Evolutionary conservation across 305 asterid genomes (phyloP).

Genomic region (Plantago rigida): DNA sequence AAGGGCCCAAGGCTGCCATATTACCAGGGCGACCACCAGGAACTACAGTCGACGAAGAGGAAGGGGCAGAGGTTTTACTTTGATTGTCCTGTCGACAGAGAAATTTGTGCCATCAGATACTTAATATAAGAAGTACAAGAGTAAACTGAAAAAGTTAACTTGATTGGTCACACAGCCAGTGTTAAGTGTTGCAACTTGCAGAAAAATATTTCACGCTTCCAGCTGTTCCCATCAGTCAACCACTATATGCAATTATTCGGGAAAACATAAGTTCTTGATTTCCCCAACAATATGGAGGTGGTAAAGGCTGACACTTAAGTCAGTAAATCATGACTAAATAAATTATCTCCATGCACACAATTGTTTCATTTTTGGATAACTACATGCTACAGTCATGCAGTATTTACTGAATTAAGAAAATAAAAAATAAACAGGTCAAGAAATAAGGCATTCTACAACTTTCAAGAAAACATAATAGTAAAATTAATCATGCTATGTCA

Average conservation of each 20-base stretch:
- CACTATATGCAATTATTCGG: background rate
- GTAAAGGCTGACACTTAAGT: no score
- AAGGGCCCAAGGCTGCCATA: slow-evolving; percentile 57
- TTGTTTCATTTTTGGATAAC: no score
- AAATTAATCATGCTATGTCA: no score
- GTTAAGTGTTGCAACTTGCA: slow-evolving; percentile 13
- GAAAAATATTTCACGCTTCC: slow-evolving; percentile 15
- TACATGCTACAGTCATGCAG: no score
- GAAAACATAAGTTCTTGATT: background rate
- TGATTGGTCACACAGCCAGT: background rate
- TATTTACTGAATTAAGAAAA: no score
- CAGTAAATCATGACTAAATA: no score
- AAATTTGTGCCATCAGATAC: slow-evolving; percentile 6
- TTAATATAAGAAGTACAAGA: slow-evolving; percentile 10
- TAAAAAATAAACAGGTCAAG: no score
- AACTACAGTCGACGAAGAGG: slow-evolving; percentile 46
- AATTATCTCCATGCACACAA: no score
- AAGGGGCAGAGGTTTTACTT: slow-evolving; percentile 43
- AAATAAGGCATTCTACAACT: no score
- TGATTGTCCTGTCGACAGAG: slow-evolving; percentile 51
- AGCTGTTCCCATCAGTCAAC: slow-evolving; percentile 17
- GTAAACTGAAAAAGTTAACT: background rate
- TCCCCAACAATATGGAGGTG: no score
- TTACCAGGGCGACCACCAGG: slow-evolving; percentile 53
- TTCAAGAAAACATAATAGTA: no score